A percentile compares a stretch with the other conserved stretches of the same genome.
These are phyloP conservation scores for Podospora anserina DNA, from an alignment of 495 filamentous ascomycete species.

Conservation along the genomic window DNA sequence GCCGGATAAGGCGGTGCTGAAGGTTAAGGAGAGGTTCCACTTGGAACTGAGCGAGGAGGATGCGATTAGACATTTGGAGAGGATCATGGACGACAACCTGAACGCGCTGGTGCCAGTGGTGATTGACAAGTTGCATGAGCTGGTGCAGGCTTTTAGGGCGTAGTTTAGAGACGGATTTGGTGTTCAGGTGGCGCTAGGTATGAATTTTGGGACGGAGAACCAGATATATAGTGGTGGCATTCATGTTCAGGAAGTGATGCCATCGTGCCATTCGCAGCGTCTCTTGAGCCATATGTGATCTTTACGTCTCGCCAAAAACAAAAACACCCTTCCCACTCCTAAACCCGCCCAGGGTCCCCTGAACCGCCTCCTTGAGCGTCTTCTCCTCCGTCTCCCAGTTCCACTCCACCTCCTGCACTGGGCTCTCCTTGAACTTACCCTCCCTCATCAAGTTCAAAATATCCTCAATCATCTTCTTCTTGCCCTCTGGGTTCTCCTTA, in stretches of 20 bases:
- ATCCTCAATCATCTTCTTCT: conserved; percentile 74
- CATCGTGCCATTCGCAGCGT: neutral
- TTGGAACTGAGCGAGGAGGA: conserved; percentile 92
- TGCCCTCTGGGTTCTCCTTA: conserved; percentile 68
- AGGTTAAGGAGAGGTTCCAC: conserved; percentile 92
- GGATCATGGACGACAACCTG: conserved; percentile 82
- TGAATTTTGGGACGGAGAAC: neutral
- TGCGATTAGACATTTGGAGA: conserved; percentile 80
- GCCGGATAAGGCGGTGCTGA: conserved; percentile 86
- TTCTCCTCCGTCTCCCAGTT: conserved; percentile 70
- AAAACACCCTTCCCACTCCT: conserved; percentile 86
- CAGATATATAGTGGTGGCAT: neutral
- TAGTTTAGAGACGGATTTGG: conserved; percentile 33
- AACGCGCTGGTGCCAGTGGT: conserved; percentile 86
- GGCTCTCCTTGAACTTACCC: conserved; percentile 78
- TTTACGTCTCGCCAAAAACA: conserved; percentile 58
- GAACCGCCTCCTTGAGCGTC: conserved; percentile 64
- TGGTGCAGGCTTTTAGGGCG: conserved; percentile 85
- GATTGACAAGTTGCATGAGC: conserved; percentile 90
- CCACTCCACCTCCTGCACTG: conserved; percentile 76
- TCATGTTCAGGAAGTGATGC: neutral
- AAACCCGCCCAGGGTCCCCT: conserved; percentile 77
- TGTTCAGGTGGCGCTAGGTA: neutral
- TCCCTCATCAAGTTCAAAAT: conserved; percentile 68
- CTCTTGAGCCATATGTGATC: neutral